Evolutionary conservation across 1,284 basidiomycete genomes (phyloP).

Genomic region (Sanghuangporus baumii): DNA sequence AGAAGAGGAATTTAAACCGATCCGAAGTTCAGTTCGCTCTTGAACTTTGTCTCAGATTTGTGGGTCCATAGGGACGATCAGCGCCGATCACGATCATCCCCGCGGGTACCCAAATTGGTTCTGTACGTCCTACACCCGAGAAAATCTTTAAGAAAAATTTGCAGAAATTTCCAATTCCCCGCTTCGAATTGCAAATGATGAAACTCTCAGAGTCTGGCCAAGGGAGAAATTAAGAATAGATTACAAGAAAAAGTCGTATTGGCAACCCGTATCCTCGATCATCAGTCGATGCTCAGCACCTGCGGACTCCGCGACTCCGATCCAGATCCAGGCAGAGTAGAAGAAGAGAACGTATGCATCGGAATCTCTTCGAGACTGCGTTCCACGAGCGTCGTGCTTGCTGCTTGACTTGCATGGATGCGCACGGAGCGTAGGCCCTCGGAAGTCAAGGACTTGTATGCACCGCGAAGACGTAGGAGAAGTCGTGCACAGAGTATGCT

Average conservation of each 20-base stretch:
- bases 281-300: not conserved
- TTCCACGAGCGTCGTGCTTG: not conserved
- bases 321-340: not conserved
- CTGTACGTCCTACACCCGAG: no score
- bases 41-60: not conserved
- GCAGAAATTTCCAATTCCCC: no score
- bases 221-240: no score
- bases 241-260: not conserved
- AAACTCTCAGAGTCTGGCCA: no score
- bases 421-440: slow-evolving; percentile 1
- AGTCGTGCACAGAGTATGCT: slow-evolving; percentile 14
- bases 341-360: not conserved
- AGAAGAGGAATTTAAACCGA: not conserved
- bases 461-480: slow-evolving; percentile 10
- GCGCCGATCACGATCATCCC: not conserved
- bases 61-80: not conserved
- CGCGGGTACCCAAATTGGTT: not conserved
- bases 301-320: no score
- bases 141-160: no score
- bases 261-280: not conserved
- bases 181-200: no score
- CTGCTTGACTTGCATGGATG: not conserved
- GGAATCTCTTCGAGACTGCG: not conserved
- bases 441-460: slow-evolving; percentile 4
- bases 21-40: no score